These are phyloP conservation scores for Colletotrichum aenigma DNA, from an alignment of 2,329 filamentous ascomycete species.

Conservation along the genomic window DNA sequence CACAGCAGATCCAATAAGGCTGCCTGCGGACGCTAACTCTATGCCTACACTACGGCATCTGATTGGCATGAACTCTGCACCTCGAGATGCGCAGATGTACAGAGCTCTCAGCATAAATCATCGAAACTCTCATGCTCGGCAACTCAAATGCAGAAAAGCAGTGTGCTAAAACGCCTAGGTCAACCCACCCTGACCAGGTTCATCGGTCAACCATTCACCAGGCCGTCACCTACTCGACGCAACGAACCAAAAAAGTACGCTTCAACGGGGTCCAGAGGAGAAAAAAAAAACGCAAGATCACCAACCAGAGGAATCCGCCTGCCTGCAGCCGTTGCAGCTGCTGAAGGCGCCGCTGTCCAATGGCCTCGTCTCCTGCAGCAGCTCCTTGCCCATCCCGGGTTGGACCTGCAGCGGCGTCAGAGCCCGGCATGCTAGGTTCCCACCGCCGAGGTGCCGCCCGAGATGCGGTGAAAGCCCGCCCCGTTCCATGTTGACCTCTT, in stretches of 20 bases:
- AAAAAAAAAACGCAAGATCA: conserved; percentile 1
- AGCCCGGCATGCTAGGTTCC: conserved; percentile 10
- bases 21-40: background rate
- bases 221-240: background rate
- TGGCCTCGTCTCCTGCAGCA: background rate
- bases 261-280: background rate
- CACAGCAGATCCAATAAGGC: background rate
- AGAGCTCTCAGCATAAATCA: background rate
- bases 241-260: background rate
- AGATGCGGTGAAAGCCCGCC: conserved; percentile 19
- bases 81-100: background rate
- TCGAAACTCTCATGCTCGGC: background rate
- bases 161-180: background rate
- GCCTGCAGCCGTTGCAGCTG: background rate
- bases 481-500: background rate
- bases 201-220: background rate
- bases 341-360: conserved; percentile 7
- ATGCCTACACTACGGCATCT: background rate
- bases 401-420: conserved; percentile 15
- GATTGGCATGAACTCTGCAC: background rate
- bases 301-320: conserved; percentile 1
- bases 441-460: conserved; percentile 12
- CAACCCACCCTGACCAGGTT: background rate
- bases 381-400: conserved; percentile 9
- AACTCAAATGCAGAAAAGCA: background rate